These are phyloP conservation scores for Trichosporon sp. DNA, from an alignment of 1,284 basidiomycete species.

Conservation along the genomic window DNA sequence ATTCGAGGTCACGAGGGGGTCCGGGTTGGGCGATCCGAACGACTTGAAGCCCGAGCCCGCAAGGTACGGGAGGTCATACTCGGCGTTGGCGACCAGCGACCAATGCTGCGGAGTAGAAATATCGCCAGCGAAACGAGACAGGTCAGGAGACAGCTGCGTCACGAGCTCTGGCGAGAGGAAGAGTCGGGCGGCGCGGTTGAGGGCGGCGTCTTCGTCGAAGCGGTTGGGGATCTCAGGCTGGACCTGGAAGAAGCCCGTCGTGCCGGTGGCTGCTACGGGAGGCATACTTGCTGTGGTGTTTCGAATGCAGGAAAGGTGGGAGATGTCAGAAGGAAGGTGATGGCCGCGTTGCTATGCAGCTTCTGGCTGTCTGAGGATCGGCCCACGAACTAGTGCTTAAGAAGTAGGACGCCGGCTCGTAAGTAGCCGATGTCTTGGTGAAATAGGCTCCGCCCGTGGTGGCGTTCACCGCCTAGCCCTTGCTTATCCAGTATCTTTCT, in stretches of 20 bases:
- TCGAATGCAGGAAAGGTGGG: too few relatives aligned
- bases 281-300: too few relatives aligned
- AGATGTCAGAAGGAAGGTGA: too few relatives aligned
- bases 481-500: too few relatives aligned
- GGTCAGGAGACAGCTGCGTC: not conserved
- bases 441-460: too few relatives aligned
- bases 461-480: too few relatives aligned
- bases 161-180: slow-evolving; percentile 2
- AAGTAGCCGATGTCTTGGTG: too few relatives aligned
- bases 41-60: slow-evolving; percentile 8
- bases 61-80: slow-evolving; percentile 12
- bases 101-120: not conserved
- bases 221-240: slow-evolving; percentile 9
- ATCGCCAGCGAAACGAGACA: slow-evolving; percentile 1
- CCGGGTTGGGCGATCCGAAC: slow-evolving; percentile 6
- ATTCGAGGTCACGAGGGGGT: slow-evolving; percentile 10
- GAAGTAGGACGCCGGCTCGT: too few relatives aligned
- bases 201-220: slow-evolving; percentile 9
- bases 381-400: too few relatives aligned
- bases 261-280: slow-evolving; percentile 5
- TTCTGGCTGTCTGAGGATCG: too few relatives aligned
- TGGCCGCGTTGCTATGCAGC: too few relatives aligned
- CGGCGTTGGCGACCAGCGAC: slow-evolving; percentile 9
- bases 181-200: slow-evolving; percentile 1
- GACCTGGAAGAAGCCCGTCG: slow-evolving; percentile 15